Base-by-base conservation (phyloP, 192 early-diverging fungal genomes). In the Linnemannia zychae region DNA sequence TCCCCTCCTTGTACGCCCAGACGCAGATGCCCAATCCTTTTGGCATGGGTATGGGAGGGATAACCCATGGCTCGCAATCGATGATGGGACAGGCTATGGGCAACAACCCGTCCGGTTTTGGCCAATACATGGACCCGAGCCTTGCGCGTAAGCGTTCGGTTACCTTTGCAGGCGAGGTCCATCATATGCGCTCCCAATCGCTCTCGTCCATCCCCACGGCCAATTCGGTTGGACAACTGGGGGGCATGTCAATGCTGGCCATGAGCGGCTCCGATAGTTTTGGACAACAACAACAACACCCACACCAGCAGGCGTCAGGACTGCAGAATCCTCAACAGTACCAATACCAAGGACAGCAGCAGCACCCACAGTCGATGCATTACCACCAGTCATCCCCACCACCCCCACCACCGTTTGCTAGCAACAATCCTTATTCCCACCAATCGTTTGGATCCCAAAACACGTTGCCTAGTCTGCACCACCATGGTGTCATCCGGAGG, bases 81-180 rank as follows among this genome's bases (percentile, higher is more conserved):
- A 84, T 79, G 82, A 84, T 84, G 77, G 68, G 60, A 15, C 82
- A 74, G 44, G 24, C 72, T 50, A 75, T 78, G 72, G 76, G 72
- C 2, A 67, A 67, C 18, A 72, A 31, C 34, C 48, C 52, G 18
- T 48, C 46, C 9, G 74, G 74, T 67, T 81, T 81, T 73, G 71
- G 71, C 28, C 67, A 74, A 47, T 81, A 69, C 73, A 53, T 81
- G 34, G 79, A 81, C 44, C 74, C 79, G 40, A 71, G 79, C 37
- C 38, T 81, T 28, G 66, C 74, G 15, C 72, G 79, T 9, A 81
- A 81, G 44, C 66, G 79, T 17, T 81, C 79, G 15, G 79, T 81
- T 17, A 81, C 79, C 24, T 81, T 81, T 71, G 79, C 79, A 40
- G 79, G 79, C 53, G 79, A 81, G 36, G 79, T 81, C 4, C 79